Evolutionary conservation across 345 rosid species (phyloP), one percentile per base, ranked within the genome.

Genomic region (Acer saccharum): DNA sequence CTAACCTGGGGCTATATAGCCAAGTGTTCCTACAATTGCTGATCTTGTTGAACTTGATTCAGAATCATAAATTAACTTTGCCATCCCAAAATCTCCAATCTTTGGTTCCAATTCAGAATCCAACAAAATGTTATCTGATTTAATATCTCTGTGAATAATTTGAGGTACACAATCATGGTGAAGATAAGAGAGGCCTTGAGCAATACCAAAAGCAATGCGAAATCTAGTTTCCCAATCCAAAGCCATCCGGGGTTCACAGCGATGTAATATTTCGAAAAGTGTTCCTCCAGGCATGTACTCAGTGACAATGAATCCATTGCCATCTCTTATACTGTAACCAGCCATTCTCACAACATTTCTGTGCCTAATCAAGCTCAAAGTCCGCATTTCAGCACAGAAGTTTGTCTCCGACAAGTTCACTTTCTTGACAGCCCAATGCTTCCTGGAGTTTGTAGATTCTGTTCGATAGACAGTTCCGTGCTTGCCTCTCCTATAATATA

Each of bases 1-100:
- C 79, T 41, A 61, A 74, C 86, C 89, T 80, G 88, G 86, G 71
- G 85, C 88, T 29, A 87, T 87, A 73, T 84, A 84, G 35, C 88
- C 90, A 10, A 84, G 70, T 41, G 90, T 82, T 72, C 86, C 86
- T 8, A 78, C 82, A 39, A 81, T 79, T 9, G 55, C 61, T 13
- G 86, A 84, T 74, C 60, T 81, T 48, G 81, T 74, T 41, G 87
- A 46, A 81, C 75, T 60, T 3, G 71, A 69, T 77, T 82, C 72
- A 32, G 76, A 71, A 63, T 76, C 80, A 58, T 23, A 41, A 32
- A 79, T 74, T 65, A 81, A 63, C 69, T 83, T 87, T 23, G 85
- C 81, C 73, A 52, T 78, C 58, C 89, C 84, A 46, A 87, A 81
- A 69, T 84, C 87, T 70, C 82, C 88, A 54, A 83, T 77, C 83